phyloP scores from a whole-genome alignment of 257 asterid genomes.

The Forsythia suspensa region DNA sequence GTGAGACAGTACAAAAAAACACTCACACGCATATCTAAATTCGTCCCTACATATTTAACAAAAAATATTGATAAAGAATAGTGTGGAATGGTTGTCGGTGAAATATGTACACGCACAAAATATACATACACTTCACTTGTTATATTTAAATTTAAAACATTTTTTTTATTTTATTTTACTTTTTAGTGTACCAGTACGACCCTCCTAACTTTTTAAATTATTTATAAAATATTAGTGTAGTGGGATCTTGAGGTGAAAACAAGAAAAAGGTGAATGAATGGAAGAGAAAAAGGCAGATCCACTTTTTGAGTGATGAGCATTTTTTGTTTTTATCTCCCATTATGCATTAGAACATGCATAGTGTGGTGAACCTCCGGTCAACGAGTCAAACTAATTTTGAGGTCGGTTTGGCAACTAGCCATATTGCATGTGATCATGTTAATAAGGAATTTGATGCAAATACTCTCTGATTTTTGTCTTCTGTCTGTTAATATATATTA shows the following conservation, averaged over 20 bases:
- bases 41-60: too few species aligned
- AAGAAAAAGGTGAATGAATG: neutral
- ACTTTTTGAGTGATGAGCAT: neutral
- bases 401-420: constrained; percentile 4
- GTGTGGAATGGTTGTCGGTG: neutral
- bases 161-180: neutral
- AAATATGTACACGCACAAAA: too few species aligned
- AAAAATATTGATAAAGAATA: too few species aligned
- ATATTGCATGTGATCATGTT: constrained; percentile 22
- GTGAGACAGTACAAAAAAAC: too few species aligned
- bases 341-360: neutral
- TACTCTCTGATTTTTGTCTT: too few species aligned
- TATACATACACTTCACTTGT: too few species aligned
- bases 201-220: neutral
- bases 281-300: neutral
- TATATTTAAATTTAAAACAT: neutral
- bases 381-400: constrained; percentile 9
- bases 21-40: too few species aligned
- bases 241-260: neutral
- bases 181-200: too few species aligned
- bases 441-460: too few species aligned
- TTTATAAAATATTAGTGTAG: neutral
- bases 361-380: neutral
- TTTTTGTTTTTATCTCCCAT: neutral
- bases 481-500: too few species aligned